These are phyloP conservation scores for Sanghuangporus sanghuang DNA, from an alignment of 1,284 basidiomycete genomes.

Conservation along the genomic window DNA sequence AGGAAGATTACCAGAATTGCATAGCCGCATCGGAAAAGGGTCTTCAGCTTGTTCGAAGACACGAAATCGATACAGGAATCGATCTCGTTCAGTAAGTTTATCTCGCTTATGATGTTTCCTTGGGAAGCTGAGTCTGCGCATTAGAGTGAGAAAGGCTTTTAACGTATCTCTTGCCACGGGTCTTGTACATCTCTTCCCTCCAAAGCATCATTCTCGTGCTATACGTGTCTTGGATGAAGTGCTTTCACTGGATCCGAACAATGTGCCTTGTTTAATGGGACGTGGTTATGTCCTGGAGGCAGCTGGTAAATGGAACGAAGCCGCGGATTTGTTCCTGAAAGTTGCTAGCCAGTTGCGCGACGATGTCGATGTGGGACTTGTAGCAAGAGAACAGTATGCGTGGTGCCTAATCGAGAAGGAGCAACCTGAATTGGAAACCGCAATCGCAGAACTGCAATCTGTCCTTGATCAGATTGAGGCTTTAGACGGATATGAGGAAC, in stretches of 20 bases:
- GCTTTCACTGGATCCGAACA: slow-evolving; percentile 55
- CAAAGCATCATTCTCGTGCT: slow-evolving; percentile 85
- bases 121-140: not conserved
- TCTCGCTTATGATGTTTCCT: slow-evolving; percentile 6
- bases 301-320: slow-evolving; percentile 65
- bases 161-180: slow-evolving; percentile 65
- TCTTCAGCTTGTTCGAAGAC: slow-evolving; percentile 50
- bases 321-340: slow-evolving; percentile 54
- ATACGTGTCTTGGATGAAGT: slow-evolving; percentile 69
- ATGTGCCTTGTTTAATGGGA: slow-evolving; percentile 68
- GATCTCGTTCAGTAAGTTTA: slow-evolving; percentile 45
- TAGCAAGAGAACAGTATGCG: slow-evolving; percentile 77
- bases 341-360: slow-evolving; percentile 44
- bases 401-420: slow-evolving; percentile 78
- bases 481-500: slow-evolving; percentile 45
- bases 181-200: slow-evolving; percentile 82
- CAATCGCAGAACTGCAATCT: slow-evolving; percentile 49
- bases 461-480: slow-evolving; percentile 56
- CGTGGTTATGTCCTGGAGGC: slow-evolving; percentile 72
- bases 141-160: slow-evolving; percentile 56
- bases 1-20: slow-evolving; percentile 75
- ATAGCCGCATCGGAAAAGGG: slow-evolving; percentile 70
- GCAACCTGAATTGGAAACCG: slow-evolving; percentile 38
- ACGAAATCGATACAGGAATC: slow-evolving; percentile 58
- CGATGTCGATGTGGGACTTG: slow-evolving; percentile 47